phyloP scores from a whole-genome alignment of 2,329 filamentous ascomycete species.

The Curvularia sp. region DNA sequence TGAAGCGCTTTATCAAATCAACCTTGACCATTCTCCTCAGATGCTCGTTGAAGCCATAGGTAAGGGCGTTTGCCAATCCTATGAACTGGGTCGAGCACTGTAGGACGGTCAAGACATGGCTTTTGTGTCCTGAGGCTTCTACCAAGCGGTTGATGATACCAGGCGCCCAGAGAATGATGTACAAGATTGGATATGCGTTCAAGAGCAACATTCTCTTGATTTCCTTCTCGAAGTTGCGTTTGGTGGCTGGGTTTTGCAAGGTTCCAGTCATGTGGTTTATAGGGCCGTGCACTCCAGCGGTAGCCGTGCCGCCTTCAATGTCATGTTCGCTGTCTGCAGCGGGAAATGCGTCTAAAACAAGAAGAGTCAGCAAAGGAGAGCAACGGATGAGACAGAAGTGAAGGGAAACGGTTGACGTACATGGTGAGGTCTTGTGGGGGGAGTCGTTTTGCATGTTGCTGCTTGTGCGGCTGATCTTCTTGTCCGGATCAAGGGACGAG shows the following conservation, averaged over 20 bases:
- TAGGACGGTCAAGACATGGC: conserved; percentile 18
- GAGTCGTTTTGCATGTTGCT: not conserved
- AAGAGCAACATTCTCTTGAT: conserved; percentile 41
- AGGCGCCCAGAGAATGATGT: conserved; percentile 46
- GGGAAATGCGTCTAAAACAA: not conserved
- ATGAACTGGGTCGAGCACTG: conserved; percentile 33
- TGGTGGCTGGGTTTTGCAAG: not conserved
- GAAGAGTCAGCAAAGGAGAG: not conserved
- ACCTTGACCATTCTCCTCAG: not conserved
- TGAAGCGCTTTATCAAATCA: conserved; percentile 3
- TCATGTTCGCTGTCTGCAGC: not conserved
- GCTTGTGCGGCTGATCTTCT: not conserved
- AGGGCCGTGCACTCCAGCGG: not conserved
- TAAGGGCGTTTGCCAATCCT: conserved; percentile 29
- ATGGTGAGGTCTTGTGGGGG: not conserved
- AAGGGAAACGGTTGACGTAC: not conserved
- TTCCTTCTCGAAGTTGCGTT: conserved; percentile 26
- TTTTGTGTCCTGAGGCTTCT: conserved; percentile 24
- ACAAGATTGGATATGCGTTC: conserved; percentile 46
- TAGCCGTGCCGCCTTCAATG: not conserved
- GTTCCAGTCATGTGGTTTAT: not conserved
- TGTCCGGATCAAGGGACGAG: not conserved
- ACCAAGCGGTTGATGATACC: conserved; percentile 38
- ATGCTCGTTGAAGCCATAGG: conserved; percentile 34
- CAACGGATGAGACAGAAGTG: not conserved